phyloP scores from a whole-genome alignment of 306 rosid genomes.

The Spatholobus suberectus region DNA sequence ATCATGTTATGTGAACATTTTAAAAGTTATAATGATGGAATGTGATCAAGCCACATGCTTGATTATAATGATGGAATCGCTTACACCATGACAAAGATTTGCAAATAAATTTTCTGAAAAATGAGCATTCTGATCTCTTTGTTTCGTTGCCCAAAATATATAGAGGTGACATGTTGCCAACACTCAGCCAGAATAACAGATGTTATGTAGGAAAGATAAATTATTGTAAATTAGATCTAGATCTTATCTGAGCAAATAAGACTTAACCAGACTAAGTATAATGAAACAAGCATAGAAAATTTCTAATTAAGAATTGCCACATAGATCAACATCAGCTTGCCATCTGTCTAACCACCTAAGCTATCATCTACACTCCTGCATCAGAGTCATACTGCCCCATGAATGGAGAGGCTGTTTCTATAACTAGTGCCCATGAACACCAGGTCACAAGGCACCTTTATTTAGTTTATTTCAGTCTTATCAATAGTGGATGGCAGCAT shows the following conservation, averaged over 20 bases:
- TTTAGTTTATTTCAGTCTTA: slow-evolving; percentile 7
- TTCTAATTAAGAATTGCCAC: background rate
- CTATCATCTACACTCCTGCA: background rate
- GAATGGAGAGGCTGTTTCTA: background rate
- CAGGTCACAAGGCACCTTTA: background rate
- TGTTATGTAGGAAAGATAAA: background rate
- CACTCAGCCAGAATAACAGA: background rate
- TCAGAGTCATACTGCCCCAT: background rate
- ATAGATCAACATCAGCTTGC: background rate
- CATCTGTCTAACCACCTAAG: background rate
- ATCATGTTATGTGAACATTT: background rate
- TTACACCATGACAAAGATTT: background rate
- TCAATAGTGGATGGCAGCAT: no score
- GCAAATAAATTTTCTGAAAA: background rate
- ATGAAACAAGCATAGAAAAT: background rate
- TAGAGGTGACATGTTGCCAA: background rate
- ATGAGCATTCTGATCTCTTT: background rate
- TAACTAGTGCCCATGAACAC: background rate
- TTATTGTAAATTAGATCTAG: background rate
- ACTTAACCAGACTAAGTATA: background rate
- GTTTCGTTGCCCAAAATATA: background rate
- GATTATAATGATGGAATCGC: background rate
- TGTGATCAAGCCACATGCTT: background rate
- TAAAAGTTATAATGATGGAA: background rate
- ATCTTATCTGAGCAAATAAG: background rate